Evolutionary conservation across 768 basidiomycete species (phyloP), one percentile per base, ranked within the genome.

Genomic region (Naganishia friedmannii): DNA sequence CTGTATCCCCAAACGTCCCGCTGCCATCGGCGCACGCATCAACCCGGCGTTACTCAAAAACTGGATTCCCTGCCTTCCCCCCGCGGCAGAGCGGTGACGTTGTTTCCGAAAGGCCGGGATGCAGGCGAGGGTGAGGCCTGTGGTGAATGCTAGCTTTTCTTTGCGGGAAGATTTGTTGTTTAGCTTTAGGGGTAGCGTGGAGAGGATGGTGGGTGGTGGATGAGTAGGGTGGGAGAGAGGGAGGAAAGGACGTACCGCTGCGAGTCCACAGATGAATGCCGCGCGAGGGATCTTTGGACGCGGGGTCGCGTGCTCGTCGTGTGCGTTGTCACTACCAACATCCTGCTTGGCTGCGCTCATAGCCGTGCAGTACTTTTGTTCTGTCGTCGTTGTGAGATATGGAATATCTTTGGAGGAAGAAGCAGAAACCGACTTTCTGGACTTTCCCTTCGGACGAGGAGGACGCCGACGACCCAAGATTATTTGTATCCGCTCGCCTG

Each of bases 71-170:
- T 1, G 23, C 37, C 29, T 42, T 8, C n/a, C 15, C 7, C 29
- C 39, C 10, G 48, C 48, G 3, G 42, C 42, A 42, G 6, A 5
- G 12, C 34, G 48, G 12, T 48, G 65, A 26, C n/a, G n/a, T 15
- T 37, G n/a, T 15, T 37, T 46, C 29, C 65, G 12, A 2, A 66
- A 37, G 21, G 65, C 46, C 8, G 65, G 65, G 34, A 66, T 31
- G 21, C n/a, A n/a, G 29, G 65, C 65, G 31, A 66, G 29, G 1
- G 65, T 66, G 29, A 66, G 13, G 4, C 65, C 65, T 31, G 65
- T 53, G 1, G 65, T 66, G 48, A 66, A 66, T 23, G 65, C 65
- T n/a, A 66, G 48, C 65, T 66, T 42, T 17, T 42, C 9, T 10
- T 37, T 13, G 42, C 42, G 15, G 9, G 42, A 2, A 42, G n/a